These are phyloP conservation scores for Trametes coccinea DNA, from an alignment of 768 basidiomycete species.

Conservation along the genomic window DNA sequence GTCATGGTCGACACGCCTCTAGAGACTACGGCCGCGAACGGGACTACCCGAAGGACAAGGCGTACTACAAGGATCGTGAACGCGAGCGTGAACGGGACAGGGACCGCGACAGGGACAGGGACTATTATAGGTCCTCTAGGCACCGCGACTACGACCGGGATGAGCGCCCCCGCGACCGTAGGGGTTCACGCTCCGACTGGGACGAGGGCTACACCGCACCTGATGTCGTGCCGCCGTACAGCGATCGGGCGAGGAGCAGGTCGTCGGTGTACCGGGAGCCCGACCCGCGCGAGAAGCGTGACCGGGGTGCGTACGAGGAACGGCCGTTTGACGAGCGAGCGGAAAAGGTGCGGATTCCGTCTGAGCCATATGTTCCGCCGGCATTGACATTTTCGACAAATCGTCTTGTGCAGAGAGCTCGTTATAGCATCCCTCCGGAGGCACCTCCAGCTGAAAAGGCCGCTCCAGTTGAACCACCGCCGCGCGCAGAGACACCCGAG, in stretches of 20 bases:
- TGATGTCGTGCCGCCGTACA: conserved; percentile 39
- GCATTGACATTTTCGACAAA: not conserved
- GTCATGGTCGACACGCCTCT: conserved; percentile 41
- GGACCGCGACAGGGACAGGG: conserved; percentile 43
- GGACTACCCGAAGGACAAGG: conserved; percentile 41
- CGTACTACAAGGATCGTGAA: conserved; percentile 32
- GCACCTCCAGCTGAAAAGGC: conserved; percentile 44
- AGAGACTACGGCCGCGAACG: conserved; percentile 35
- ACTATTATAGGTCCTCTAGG: conserved; percentile 42
- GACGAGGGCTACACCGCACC: conserved; percentile 45
- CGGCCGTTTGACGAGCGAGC: conserved; percentile 53
- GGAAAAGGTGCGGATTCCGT: conserved; percentile 57
- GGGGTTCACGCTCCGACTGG: conserved; percentile 44
- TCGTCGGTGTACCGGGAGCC: conserved; percentile 37
- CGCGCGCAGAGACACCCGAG: conserved; percentile 77
- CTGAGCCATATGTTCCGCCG: not conserved
- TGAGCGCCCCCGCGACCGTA: conserved; percentile 45
- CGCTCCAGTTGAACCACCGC: conserved; percentile 22
- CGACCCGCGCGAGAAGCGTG: conserved; percentile 35
- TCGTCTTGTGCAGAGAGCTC: conserved; percentile 18
- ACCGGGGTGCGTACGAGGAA: conserved; percentile 43
- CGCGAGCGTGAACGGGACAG: conserved; percentile 28
- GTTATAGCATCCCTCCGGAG: conserved; percentile 39
- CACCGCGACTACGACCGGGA: conserved; percentile 60
- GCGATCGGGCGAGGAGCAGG: conserved; percentile 52